Evolutionary conservation across 2,329 filamentous ascomycete species (phyloP), one percentile per base, ranked within the genome.

Genomic region (Parafenestella ontariensis): DNA sequence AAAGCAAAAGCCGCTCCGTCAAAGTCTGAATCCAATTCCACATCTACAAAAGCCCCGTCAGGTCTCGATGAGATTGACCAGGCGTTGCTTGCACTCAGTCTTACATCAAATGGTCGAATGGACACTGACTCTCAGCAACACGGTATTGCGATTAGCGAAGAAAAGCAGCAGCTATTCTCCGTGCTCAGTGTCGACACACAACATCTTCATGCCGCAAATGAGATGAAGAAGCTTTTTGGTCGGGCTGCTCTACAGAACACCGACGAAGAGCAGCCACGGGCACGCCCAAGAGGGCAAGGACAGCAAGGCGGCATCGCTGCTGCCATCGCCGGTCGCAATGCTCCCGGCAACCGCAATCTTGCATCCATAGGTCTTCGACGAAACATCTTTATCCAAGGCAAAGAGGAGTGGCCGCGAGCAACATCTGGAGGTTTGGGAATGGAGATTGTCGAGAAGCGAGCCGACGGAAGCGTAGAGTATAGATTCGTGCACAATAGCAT

Each of bases 381-480:
- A 31, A 97, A 96, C 69, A 83, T 91, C 11, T 94, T 96, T 69
- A 87, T 96, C 55, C 89, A 92, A 64, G 91, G 91, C 43, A 93
- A 92, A 68, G 91, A 95, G 60, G 87, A 90, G 46, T 97, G 93
- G 93, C 93, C 92, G 3, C 83, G 86, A 28, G 87, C 88, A 46
- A 86, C 91, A 1, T 88, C 89, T 29, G 91, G 90, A 15, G 95
- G 95, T 0, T 80, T 99, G 50, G 88, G 87, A 8, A 96, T 99
- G 93, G 86, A 89, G 65, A 78, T 88, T 21, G 82, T 85, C 17
- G 78, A 84, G 59, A 86, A 83, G 64, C 71, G 77, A 11, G 65
- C 64, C 17, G 81, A 85, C 56, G 89, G 87, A 5, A 84, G 84
- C 6, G 83, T 87, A 1, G 86, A 92, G 68, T 99, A 94, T 76